Evolutionary conservation across 2,329 filamentous ascomycete genomes (phyloP), one percentile per base, ranked within the genome.

Genomic region (Colletotrichum sp.): DNA sequence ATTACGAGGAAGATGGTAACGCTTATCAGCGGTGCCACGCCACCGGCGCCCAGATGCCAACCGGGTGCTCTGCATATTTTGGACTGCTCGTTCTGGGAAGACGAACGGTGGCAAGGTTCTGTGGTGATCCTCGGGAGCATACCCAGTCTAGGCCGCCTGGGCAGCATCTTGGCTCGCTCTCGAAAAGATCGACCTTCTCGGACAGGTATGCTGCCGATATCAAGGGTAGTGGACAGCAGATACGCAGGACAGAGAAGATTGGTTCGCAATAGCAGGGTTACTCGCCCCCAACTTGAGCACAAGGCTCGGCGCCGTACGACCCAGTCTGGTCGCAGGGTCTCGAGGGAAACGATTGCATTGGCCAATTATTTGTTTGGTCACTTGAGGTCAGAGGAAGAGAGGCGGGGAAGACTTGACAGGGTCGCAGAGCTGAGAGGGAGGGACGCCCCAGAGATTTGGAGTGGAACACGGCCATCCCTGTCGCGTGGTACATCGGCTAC

Each of bases 151-250:
- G 73, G 64, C 21, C 73, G 63, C 10, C 73, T 76, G 64, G 73
- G 70, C 73, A 28, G 26, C 63, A 55, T 68, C 73, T 76, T 76
- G 73, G 73, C 73, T 39, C 30, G n/a, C 39, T 59, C 18, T 21
- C 68, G 15, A 44, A 68, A n/a, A 72, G 57, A 57, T 72, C 49
- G 67, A 77, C 76, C 76, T 77, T 76, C 76, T 77, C 63, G 59
- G 76, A 65, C 76, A 76, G 76, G 76, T 52, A 77, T 72, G 36
- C 64, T 68, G 57, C 76, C 68, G 72, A 72, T 72, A 39, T 66
- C 63, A 68, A 72, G 60, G 64, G 65, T 39, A 36, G 71, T 62
- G 16, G 34, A 52, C 13, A 30, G 73, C 59, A 73, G 73, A 76
- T 73, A 75, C 66, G 66, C 24, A 72, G 44, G 68, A 28, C 32